Evolutionary conservation across 495 filamentous ascomycete genomes (phyloP), one percentile per base, ranked within the genome.

Genomic region (Penicillium malachiteum): DNA sequence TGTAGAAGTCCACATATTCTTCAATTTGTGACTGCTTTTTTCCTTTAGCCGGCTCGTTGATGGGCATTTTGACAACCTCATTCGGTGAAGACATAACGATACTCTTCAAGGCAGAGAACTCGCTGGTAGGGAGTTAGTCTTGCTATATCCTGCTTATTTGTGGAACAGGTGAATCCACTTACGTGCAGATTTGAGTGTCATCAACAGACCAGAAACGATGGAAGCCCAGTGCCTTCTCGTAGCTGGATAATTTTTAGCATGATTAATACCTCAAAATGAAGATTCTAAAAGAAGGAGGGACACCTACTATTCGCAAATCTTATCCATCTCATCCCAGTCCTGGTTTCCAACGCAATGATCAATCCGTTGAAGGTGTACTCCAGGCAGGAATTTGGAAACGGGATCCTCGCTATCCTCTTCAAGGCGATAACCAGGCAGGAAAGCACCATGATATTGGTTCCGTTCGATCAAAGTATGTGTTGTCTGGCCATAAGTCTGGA

Each of bases 331-430:
- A 68, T 85, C 79, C 91, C 92, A 96, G 71, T 87, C 84, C 72
- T 96, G 91, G 71, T 96, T 96, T 42, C 92, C 92, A 56, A 96
- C 92, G 69, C 92, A 96, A 73, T 96, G 92, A 74, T 96, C 92
- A 67, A 96, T 89, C 54, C 80, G 80, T 50, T 80, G 78, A 18
- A 96, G 76, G 3, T 74, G 64, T n/a, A 96, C 79, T 14, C 68
- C 52, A 0, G 91, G 91, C 48, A 84, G 58, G 37, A 76, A 67
- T 35, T 63, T 66, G 0, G 71, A 52, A 12, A 90, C 74, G 0
- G 77, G 68, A 61, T 87, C 80, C 34, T 75, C 68, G 8, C 42
- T 55, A 0, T 66, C 74, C 5, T 61, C 61, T 46, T 79, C 72
- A 7, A 72, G 43, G 33, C 83, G 79, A 73, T 87, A 96, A 0